These are phyloP conservation scores for Dothistroma septosporum DNA, from an alignment of 2,329 filamentous ascomycete genomes.

Conservation along the genomic window DNA sequence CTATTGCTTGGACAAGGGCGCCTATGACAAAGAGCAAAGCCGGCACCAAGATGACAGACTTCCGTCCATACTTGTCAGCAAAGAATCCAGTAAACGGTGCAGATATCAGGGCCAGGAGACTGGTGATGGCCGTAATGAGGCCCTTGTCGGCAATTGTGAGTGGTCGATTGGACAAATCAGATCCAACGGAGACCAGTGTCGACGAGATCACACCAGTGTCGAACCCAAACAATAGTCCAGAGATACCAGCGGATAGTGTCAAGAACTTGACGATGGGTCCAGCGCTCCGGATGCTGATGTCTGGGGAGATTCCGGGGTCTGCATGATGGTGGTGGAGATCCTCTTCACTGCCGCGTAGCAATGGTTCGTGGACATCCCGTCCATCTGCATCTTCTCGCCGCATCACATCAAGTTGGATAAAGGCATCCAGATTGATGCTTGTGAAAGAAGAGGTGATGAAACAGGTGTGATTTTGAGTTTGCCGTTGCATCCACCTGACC, in stretches of 20 bases:
- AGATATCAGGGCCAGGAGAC: conserved; percentile 54
- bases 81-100: conserved; percentile 41
- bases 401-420: conserved; percentile 16
- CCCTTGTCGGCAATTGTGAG: conserved; percentile 54
- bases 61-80: conserved; percentile 48
- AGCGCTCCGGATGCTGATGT: conserved; percentile 31
- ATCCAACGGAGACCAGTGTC: conserved; percentile 53
- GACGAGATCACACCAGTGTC: conserved; percentile 61
- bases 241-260: conserved; percentile 55
- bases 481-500: background rate
- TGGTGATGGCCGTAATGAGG: conserved; percentile 56
- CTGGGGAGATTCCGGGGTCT: background rate
- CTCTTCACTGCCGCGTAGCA: conserved; percentile 7
- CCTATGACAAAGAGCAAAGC: conserved; percentile 66
- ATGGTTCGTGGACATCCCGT: conserved; percentile 30
- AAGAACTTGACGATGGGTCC: conserved; percentile 49
- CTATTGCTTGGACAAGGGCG: conserved; percentile 60
- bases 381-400: conserved; percentile 18
- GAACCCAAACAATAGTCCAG: conserved; percentile 58
- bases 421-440: conserved; percentile 9
- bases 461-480: background rate
- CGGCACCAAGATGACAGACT: conserved; percentile 49
- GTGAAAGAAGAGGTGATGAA: background rate
- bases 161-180: conserved; percentile 49
- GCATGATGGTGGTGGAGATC: background rate